Evolutionary conservation across 805 yeast species (phyloP), one percentile per base, ranked within the genome.

Genomic region (Candida pini): DNA sequence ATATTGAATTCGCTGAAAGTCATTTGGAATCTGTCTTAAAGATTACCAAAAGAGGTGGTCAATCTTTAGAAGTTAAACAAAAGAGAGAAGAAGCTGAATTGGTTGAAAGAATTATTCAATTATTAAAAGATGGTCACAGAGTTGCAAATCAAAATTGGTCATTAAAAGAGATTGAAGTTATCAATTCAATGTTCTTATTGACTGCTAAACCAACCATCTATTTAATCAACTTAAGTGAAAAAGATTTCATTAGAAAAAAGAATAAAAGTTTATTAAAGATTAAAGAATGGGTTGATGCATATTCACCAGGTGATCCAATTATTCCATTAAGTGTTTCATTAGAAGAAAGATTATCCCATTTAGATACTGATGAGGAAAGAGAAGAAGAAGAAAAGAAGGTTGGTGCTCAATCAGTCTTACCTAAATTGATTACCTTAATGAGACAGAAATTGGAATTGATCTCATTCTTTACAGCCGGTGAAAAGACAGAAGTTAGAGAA

Each of bases 261-360:
- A 77, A 78, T 54, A 73, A 73, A 53, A 73, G 74, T 54, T 47
- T 68, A 31, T 45, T 53, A 2, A 66, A 58, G 14, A 78, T 87
- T 18, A 49, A 68, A 48, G 61, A 66, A 19, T 88, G 96, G 96
- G 70, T 84, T 20, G 63, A 61, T 18, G 68, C 66, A 31, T 72
- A 78, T 53, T 73, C 85, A 12, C 87, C 90, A 6, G 76, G 78
- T 31, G 94, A 83, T 62, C 63, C 81, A 41, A 83, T 92, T 56
- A 86, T 92, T 50, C 98, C 98, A 61, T 75, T 92, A 62, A 81
- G 95, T 35, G 96, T 92, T 36, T 81, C 81, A 43, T 73, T 86
- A 49, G 99, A 92, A 74, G 96, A 86, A 68, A 84, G 81, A 63
- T 74, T 92, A 54, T 84, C 97, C 28, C 79, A 73, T 48, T 75